phyloP scores from a whole-genome alignment of 1,284 basidiomycete genomes.

The Cystobasidiaceae sp. region DNA sequence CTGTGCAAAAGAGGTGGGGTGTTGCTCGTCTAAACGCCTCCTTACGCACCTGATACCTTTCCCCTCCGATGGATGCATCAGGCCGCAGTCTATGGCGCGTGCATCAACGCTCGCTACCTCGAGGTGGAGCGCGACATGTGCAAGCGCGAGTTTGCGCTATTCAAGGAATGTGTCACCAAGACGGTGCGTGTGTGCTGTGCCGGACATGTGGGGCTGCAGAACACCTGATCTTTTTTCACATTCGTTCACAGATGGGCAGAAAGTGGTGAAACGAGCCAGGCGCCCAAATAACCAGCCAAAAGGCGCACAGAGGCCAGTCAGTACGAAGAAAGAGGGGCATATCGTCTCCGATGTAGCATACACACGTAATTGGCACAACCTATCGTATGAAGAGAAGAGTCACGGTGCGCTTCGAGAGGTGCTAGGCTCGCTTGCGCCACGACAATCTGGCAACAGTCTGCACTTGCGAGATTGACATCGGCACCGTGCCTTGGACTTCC shows the following conservation, averaged over 20 bases:
- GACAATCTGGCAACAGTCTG: no score
- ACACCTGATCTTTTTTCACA: slow-evolving; percentile 8
- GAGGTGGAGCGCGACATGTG: slow-evolving; percentile 72
- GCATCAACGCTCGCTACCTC: slow-evolving; percentile 66
- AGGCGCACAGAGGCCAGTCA: no score
- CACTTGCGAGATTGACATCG: no score
- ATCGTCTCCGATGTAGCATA: no score
- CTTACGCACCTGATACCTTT: neutral
- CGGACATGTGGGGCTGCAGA: neutral
- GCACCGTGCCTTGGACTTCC: no score
- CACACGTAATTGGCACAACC: no score
- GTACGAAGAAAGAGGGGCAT: no score
- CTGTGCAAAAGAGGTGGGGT: slow-evolving; percentile 24
- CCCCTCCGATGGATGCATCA: slow-evolving; percentile 46
- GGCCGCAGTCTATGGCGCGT: slow-evolving; percentile 70
- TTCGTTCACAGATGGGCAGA: slow-evolving; percentile 57
- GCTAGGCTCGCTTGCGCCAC: no score
- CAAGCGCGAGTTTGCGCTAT: slow-evolving; percentile 67
- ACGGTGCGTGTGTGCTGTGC: slow-evolving; percentile 53
- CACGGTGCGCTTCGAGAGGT: no score
- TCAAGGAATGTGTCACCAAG: slow-evolving; percentile 65
- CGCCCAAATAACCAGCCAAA: no score
- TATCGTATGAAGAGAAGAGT: no score
- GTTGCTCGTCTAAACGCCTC: neutral
- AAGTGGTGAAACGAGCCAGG: slow-evolving; percentile 53